These are phyloP conservation scores for Yamadazyma kitorensis DNA, from an alignment of 805 yeast species.

Conservation along the genomic window DNA sequence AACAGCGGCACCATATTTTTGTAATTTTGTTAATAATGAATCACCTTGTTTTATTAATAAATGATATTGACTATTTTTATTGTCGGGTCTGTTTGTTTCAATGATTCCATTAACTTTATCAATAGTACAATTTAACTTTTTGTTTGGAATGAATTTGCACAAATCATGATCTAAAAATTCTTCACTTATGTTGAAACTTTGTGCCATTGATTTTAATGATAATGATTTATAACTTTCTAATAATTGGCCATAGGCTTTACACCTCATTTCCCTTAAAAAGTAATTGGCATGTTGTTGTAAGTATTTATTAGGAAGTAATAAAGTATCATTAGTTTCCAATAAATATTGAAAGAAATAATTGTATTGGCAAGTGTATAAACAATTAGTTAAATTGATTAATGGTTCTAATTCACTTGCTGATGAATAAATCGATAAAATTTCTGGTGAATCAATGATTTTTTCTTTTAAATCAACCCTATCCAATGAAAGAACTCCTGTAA, in stretches of 20 bases:
- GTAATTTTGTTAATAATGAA: slow-evolving; percentile 84
- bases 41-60: slow-evolving; percentile 89
- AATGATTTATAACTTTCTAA: slow-evolving; percentile 92
- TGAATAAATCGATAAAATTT: slow-evolving; percentile 76
- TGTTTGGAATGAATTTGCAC: slow-evolving; percentile 87
- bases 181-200: slow-evolving; percentile 83
- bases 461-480: slow-evolving; percentile 80
- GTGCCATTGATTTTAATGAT: slow-evolving; percentile 89
- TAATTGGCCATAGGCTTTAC: slow-evolving; percentile 91
- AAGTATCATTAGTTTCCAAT: slow-evolving; percentile 71
- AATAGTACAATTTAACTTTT: slow-evolving; percentile 90
- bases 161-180: slow-evolving; percentile 86
- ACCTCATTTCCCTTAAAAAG: slow-evolving; percentile 88
- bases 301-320: slow-evolving; percentile 61
- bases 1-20: slow-evolving; percentile 96
- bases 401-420: slow-evolving; percentile 73
- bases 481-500: slow-evolving; percentile 82
- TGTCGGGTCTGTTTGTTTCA: slow-evolving; percentile 94
- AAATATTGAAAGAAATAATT: slow-evolving; percentile 72
- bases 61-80: slow-evolving; percentile 92
- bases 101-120: slow-evolving; percentile 94
- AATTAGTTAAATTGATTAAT: slow-evolving; percentile 75
- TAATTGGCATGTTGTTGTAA: slow-evolving; percentile 75
- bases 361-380: slow-evolving; percentile 88
- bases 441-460: slow-evolving; percentile 91